Evolutionary conservation across 176 grass and related monocot species (phyloP), one percentile per base, ranked within the genome.

Genomic region (Oryza officinalis): DNA sequence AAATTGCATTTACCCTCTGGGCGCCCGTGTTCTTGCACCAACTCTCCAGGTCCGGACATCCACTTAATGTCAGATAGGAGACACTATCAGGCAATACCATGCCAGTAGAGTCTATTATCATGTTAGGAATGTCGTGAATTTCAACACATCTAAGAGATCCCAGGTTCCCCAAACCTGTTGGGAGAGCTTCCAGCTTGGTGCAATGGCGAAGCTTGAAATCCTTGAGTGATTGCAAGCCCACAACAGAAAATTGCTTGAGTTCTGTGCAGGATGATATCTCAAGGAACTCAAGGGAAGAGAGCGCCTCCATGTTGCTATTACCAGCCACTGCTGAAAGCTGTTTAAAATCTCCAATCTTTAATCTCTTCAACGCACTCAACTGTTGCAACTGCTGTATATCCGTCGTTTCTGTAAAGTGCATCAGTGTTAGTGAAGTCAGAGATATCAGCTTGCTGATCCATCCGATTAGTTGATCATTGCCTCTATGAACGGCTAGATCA

Each of bases 221-320:
- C 49, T 84, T 68, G 54, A 84, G 54, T 50, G 59, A 13, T 66
- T 69, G 71, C 82, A 84, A 26, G 0, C 30, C 72, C 22, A 3
- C 35, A 60, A 28, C 35, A 9, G 82, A 74, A 67, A 85, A 33
- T 6, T 43, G 9, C 8, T 26, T 2, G 38, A 85, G 72, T 68
- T 85, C 25, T 66, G 27, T 8, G 82, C 72, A 85, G 28, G 82
- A 85, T 17, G 72, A 77, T 77, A 77, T 50, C 59, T 77, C 60
- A 28, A 85, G 59, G 63, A 11, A 69, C 40, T 85, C 40, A 12
- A 85, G 82, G 14, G 57, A 85, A 49, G 49, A 46, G 71, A 57
- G 38, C 22, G 1, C 26, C 43, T 67, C 45, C 71, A 84, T 7
- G 40, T 7, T 27, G 33, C 7, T 43, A 81, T 69, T 9, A 49